phyloP scores from a whole-genome alignment of 306 rosid genomes.

The Cyclanthera cordifolia region DNA sequence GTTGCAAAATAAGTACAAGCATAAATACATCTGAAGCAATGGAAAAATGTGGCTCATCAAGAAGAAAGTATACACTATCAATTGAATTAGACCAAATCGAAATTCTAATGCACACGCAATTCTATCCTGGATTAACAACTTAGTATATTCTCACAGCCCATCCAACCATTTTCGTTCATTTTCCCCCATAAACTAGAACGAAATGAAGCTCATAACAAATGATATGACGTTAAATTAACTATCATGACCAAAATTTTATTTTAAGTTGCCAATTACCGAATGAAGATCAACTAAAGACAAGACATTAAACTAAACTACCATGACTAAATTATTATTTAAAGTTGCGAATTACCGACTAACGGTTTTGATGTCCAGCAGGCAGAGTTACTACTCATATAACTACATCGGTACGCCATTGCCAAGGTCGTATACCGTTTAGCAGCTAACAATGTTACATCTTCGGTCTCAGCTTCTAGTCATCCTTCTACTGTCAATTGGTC shows the following conservation, averaged over 20 bases:
- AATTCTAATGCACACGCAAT: neutral
- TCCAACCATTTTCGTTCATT: conserved; percentile 17
- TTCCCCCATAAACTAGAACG: too few species aligned
- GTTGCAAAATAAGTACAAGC: conserved; percentile 7
- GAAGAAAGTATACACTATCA: neutral
- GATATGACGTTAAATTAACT: conserved; percentile 26
- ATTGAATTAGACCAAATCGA: neutral
- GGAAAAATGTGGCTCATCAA: neutral
- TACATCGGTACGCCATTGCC: conserved; percentile 20
- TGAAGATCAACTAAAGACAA: too few species aligned
- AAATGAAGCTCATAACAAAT: neutral
- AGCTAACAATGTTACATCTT: conserved; percentile 19
- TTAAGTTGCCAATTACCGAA: conserved; percentile 15
- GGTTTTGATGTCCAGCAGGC: conserved; percentile 14
- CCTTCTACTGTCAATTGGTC: conserved; percentile 41
- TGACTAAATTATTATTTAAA: conserved; percentile 15
- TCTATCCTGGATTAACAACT: neutral
- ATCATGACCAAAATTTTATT: conserved; percentile 10
- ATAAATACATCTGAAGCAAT: conserved; percentile 10
- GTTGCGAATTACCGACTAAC: conserved; percentile 9
- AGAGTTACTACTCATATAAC: conserved; percentile 17
- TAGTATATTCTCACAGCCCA: conserved; percentile 1
- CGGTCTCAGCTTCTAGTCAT: conserved; percentile 34
- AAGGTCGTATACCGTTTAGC: conserved; percentile 13
- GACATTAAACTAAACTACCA: conserved; percentile 27